Percentiles rank a stretch among this genome's conserved stretches.
phyloP scores from a whole-genome alignment of 768 basidiomycete species.

The Amanita fuliginea region DNA sequence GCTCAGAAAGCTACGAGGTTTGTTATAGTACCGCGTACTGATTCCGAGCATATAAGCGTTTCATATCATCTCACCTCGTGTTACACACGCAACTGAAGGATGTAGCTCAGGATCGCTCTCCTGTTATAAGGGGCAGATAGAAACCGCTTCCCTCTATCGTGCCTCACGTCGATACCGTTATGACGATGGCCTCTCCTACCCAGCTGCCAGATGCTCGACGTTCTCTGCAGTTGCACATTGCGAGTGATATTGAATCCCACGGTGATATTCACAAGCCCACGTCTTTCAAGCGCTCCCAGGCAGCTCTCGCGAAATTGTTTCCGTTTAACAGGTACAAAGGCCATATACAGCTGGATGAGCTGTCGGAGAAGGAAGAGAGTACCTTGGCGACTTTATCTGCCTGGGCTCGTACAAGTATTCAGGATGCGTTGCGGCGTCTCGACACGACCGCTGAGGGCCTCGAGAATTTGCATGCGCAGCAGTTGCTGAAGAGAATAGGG shows the following conservation, averaged over 20 bases:
- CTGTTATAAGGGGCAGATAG: too few species aligned
- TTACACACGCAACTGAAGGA: too few species aligned
- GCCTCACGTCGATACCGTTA: too few species aligned
- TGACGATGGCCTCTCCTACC: too few species aligned
- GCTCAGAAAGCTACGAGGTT: too few species aligned
- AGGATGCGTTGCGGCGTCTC: not conserved
- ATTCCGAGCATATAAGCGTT: too few species aligned
- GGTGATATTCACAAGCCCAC: not conserved
- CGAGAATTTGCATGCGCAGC: not conserved
- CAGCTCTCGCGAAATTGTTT: not conserved
- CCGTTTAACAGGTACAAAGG: not conserved
- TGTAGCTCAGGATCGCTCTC: too few species aligned
- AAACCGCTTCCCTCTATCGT: too few species aligned
- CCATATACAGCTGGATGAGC: not conserved
- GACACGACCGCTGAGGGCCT: not conserved
- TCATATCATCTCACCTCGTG: too few species aligned
- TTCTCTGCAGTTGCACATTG: too few species aligned
- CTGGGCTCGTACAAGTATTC: not conserved
- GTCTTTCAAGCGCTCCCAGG: not conserved
- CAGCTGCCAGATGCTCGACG: too few species aligned
- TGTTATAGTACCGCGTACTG: too few species aligned
- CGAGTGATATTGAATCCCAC: not conserved
- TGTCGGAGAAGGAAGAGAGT: not conserved
- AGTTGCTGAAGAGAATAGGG: slow-evolving; percentile 14
- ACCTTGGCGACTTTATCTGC: not conserved